Base-by-base conservation (phyloP, 2,329 filamentous ascomycete species). In the Zelopaecilomyces penicillatus region DNA sequence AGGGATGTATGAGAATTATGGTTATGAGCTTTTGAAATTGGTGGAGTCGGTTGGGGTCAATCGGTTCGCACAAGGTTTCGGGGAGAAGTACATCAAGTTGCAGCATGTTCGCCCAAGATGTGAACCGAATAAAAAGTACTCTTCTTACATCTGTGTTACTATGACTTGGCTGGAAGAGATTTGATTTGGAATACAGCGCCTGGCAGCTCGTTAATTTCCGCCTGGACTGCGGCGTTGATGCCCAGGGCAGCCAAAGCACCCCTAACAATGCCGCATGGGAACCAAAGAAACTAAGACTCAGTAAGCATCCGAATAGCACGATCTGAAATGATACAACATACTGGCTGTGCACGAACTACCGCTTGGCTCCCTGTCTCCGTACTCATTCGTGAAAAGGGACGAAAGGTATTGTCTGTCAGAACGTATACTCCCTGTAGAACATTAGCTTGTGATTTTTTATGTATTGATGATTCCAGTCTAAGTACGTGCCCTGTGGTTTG, bases 111-210 rank as follows among this genome's bases (percentile, higher is more conserved):
- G 19, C 19, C 19, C 19, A 19, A 19, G 19, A 19, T 19, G 19
- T 19, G 19, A 19, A 19, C 19, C 19, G 19, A 19, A 19, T 19
- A 19, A 19, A 19, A 19, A 19, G 19, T 19, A 19, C 19, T 2
- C 19, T 19, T 19, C 19, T 19, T 19, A 19, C 11, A 10, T 39
- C n/a, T 26, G 12, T 31, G 36, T 43, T 26, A 33, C 36, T 48
- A 46, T 37, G 46, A 37, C 33, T 48, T 88, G 30, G 75, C 65
- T 28, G 80, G 75, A 42, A 84, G 70, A 34, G 87, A 93, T 70
- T 94, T 94, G 63, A 98, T 96, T 68, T 98, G 93, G 64, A 98
- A 98, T 1, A 90, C 87, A 32, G 91, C 93, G 5, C 78, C 78
- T 0, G 93, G 93, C 44, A 98, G 72, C 62, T 95, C 91, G 45